Conservation (phyloP, 2,329 filamentous ascomycete genomes). For the Verticillium klebahnii region DNA sequence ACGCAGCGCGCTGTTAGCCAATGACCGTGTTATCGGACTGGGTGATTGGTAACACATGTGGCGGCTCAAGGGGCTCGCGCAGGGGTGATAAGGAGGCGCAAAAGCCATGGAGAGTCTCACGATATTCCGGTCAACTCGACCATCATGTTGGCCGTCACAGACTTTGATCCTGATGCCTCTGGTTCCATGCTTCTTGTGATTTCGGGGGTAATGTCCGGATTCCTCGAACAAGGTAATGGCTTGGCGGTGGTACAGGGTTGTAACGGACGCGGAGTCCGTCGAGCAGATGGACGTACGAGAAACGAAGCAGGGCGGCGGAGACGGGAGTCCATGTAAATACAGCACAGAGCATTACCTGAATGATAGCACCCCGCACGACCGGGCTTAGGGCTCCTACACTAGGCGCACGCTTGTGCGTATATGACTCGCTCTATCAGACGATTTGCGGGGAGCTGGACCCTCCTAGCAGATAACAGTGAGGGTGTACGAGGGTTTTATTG, state of each 20-base stretch:
- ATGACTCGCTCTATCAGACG: not conserved
- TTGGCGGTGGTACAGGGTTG: not conserved
- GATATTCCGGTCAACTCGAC: constrained; percentile 30
- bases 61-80: not conserved
- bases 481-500: not conserved
- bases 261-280: not conserved
- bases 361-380: not conserved
- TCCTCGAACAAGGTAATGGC: not conserved
- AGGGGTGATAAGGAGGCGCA: not conserved
- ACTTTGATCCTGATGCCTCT: not conserved
- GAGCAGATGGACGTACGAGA: not conserved
- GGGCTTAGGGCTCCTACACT: not conserved
- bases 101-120: constrained; percentile 17
- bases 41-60: not conserved
- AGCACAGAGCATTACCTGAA: not conserved
- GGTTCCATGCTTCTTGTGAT: not conserved
- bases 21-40: not conserved
- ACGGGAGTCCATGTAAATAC: not conserved
- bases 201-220: not conserved
- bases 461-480: not conserved
- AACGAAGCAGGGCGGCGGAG: not conserved
- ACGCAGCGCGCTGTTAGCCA: not conserved
- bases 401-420: not conserved
- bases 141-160: constrained; percentile 11
- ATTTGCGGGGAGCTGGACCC: not conserved